Percentiles rank a stretch among this genome's conserved stretches.
phyloP scores from a whole-genome alignment of 129 eudicot species.

The Flaveria sonorensis region DNA sequence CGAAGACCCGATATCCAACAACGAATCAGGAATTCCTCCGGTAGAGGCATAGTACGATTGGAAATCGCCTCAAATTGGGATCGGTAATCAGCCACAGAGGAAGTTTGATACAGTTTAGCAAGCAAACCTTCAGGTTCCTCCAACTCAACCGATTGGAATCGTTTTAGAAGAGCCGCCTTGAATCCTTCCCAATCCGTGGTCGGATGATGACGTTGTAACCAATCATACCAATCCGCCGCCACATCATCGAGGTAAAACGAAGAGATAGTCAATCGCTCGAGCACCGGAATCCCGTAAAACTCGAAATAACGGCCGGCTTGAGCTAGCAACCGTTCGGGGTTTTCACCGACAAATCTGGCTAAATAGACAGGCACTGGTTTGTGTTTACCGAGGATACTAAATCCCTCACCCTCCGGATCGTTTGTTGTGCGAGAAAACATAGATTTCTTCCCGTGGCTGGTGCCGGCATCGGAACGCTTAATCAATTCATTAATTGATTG shows the following conservation, averaged over 20 bases:
- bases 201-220: too few species aligned
- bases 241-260: neutral
- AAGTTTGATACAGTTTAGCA: too few species aligned
- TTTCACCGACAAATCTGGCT: neutral
- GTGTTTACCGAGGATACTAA: neutral
- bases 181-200: neutral
- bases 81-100: too few species aligned
- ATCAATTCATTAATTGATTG: neutral
- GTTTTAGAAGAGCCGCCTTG: neutral
- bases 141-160: neutral
- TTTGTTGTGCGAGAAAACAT: too few species aligned
- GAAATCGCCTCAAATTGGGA: too few species aligned
- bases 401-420: neutral
- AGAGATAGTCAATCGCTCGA: neutral
- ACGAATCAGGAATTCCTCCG: neutral
- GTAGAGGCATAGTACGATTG: neutral
- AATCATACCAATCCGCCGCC: constrained; percentile 2
- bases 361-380: neutral
- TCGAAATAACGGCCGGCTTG: neutral
- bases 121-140: neutral
- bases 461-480: neutral
- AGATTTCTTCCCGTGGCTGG: neutral
- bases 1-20: neutral
- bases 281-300: neutral
- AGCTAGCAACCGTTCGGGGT: neutral